A percentile compares a stretch with the other conserved stretches of the same genome.
These are phyloP conservation scores for Pseudocercospora eumusae DNA, from an alignment of 2,329 filamentous ascomycete species.

Conservation along the genomic window DNA sequence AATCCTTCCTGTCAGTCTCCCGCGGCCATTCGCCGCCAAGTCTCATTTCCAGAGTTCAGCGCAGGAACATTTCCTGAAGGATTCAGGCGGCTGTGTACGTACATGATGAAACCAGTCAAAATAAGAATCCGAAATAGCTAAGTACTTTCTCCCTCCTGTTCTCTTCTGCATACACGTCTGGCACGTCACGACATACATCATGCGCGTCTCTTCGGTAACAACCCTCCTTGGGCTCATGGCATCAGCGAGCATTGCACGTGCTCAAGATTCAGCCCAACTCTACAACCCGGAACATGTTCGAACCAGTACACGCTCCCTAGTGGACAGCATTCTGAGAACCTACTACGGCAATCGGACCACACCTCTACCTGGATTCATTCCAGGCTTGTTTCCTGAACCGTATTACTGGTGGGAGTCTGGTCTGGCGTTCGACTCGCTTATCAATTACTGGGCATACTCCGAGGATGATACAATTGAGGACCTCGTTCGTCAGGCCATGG, in stretches of 20 bases:
- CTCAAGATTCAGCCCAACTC: background rate
- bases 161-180: background rate
- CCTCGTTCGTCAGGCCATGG: slow-evolving; percentile 59
- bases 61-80: slow-evolving; percentile 2
- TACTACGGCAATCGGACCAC: slow-evolving; percentile 22
- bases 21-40: background rate
- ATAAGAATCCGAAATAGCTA: background rate
- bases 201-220: background rate
- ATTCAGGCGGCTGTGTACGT: slow-evolving; percentile 9
- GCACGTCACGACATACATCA: background rate
- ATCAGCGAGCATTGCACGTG: background rate
- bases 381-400: slow-evolving; percentile 32
- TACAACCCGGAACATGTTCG: background rate
- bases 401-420: slow-evolving; percentile 66
- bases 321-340: slow-evolving; percentile 25
- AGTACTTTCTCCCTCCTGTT: background rate
- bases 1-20: background rate
- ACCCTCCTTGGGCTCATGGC: background rate
- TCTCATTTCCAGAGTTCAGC: slow-evolving; percentile 2
- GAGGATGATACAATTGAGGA: slow-evolving; percentile 64
- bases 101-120: background rate
- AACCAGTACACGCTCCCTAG: background rate
- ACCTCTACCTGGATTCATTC: slow-evolving; percentile 16
- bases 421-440: slow-evolving; percentile 66
- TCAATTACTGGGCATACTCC: slow-evolving; percentile 70